Evolutionary conservation across 257 asterid genomes (phyloP).

Genomic region (Prunella vulgaris): DNA sequence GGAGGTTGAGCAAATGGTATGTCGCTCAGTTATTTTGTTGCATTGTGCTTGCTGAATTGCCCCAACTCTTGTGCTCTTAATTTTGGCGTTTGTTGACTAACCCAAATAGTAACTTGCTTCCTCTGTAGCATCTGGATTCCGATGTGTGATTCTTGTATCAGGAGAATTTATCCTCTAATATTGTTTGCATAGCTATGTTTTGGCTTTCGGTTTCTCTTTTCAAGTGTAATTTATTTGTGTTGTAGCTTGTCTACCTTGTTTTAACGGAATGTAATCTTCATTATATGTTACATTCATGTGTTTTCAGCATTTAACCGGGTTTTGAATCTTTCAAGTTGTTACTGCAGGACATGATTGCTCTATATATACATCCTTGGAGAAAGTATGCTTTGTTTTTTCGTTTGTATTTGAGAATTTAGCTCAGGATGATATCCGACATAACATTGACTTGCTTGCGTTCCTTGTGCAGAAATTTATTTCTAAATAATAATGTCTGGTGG

Average conservation of each 20-base stretch:
- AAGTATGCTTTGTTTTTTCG: neutral
- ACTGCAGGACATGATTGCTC: slow-evolving; percentile 11
- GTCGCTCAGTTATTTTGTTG: slow-evolving; percentile 25
- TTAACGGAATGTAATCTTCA: neutral
- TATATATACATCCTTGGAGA: no score
- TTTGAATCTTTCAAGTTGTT: neutral
- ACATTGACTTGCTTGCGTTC: neutral
- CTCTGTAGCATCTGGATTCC: neutral
- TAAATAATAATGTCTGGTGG: neutral
- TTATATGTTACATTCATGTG: neutral
- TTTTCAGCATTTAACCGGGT: neutral
- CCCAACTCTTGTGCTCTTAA: slow-evolving; percentile 5
- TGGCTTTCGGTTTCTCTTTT: neutral
- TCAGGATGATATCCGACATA: neutral
- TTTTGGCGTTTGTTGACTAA: slow-evolving; percentile 4
- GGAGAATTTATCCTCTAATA: neutral
- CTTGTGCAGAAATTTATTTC: neutral
- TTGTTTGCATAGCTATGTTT: neutral
- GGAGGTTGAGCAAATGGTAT: slow-evolving; percentile 86
- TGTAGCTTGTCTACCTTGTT: neutral
- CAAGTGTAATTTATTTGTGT: neutral
- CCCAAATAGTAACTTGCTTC: neutral
- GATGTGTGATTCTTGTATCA: neutral
- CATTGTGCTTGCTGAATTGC: slow-evolving; percentile 10
- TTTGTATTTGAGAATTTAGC: neutral